A percentile compares a stretch with the other conserved stretches of the same genome.
phyloP scores from a whole-genome alignment of 2,329 filamentous ascomycete species.

The Aspergillus latus region DNA sequence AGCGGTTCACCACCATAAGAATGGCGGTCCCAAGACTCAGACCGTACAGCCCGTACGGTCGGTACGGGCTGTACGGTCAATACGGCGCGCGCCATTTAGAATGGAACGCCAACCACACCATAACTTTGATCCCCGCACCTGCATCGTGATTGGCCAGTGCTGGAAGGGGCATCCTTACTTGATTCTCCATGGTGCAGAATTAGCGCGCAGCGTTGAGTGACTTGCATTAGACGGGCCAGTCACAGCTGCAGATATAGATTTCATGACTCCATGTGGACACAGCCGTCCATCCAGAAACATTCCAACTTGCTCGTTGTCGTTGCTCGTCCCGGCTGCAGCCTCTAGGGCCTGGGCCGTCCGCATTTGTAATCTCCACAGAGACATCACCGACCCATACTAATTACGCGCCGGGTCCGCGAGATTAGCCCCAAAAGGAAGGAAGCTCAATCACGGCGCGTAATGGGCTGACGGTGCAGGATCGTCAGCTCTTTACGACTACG shows the following conservation, averaged over 20 bases:
- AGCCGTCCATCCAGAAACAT: neutral
- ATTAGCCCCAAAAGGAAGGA: neutral
- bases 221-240: constrained; percentile 8
- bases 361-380: constrained; percentile 1
- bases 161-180: constrained; percentile 1
- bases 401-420: neutral
- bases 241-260: neutral
- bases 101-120: constrained; percentile 1
- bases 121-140: neutral
- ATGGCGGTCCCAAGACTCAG: neutral
- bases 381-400: too few species aligned
- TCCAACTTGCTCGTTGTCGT: neutral
- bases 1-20: neutral
- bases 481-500: too few species aligned
- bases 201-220: constrained; percentile 5
- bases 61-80: too few species aligned
- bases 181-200: constrained; percentile 2
- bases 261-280: constrained; percentile 7
- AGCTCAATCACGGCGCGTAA: neutral
- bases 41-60: too few species aligned
- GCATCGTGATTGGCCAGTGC: neutral
- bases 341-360: neutral
- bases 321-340: neutral
- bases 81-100: neutral
- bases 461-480: neutral